Percentiles rank a stretch among this genome's conserved stretches.
Conservation (phyloP, 2,329 filamentous ascomycete species). For the Pseudogymnoascus sp. region DNA sequence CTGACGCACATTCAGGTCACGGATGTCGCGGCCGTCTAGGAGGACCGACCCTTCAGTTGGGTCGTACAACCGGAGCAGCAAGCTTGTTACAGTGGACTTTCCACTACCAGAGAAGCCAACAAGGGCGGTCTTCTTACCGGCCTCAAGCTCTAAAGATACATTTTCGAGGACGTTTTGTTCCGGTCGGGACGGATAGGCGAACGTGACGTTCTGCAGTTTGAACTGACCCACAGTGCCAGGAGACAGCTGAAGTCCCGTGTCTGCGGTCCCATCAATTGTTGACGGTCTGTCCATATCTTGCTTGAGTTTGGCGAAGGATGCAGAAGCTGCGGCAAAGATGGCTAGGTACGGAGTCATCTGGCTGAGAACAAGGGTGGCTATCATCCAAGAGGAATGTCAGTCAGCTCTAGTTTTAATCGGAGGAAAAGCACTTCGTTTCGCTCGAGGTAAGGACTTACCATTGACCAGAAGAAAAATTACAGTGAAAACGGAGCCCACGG, state of each 20-base stretch:
- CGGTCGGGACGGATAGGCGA: conserved; percentile 60
- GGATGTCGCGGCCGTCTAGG: conserved; percentile 32
- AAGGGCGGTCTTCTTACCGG: conserved; percentile 63
- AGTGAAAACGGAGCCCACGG: conserved; percentile 34
- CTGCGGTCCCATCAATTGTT: neutral
- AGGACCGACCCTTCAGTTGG: conserved; percentile 28
- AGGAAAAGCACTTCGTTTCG: neutral
- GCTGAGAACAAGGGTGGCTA: conserved; percentile 39
- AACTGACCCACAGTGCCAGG: neutral
- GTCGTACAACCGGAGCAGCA: conserved; percentile 67
- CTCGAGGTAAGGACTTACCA: conserved; percentile 4
- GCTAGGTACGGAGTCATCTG: conserved; percentile 44
- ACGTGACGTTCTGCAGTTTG: conserved; percentile 35
- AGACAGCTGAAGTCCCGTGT: neutral
- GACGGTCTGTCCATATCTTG: conserved; percentile 2
- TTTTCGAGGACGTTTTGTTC: conserved; percentile 48
- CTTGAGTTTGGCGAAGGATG: conserved; percentile 27
- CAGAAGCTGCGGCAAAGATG: conserved; percentile 33
- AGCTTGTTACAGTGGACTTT: conserved; percentile 73
- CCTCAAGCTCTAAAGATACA: conserved; percentile 57
- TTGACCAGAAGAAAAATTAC: conserved; percentile 45
- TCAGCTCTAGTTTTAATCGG: neutral
- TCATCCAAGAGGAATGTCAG: conserved; percentile 23
- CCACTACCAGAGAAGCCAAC: conserved; percentile 83
- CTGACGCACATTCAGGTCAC: conserved; percentile 28